phyloP scores from a whole-genome alignment of 1,139 yeast species.

The Protomyces pachydermus region DNA sequence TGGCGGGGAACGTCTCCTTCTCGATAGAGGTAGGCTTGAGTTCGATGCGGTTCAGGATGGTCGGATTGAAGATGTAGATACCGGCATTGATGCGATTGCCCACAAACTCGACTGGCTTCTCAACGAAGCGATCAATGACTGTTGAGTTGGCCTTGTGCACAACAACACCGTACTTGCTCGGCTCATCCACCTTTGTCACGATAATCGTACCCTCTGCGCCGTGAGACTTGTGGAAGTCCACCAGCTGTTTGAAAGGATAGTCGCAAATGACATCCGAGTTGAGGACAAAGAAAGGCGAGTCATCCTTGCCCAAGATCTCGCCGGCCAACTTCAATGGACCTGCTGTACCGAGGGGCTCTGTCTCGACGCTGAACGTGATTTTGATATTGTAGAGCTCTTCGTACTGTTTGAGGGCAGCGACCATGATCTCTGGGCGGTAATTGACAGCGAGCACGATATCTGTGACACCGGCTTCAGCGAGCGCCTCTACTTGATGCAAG shows the following conservation, averaged over 20 bases:
- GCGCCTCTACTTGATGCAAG: slow-evolving; percentile 93
- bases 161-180: slow-evolving; percentile 98
- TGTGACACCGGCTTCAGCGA: slow-evolving; percentile 97
- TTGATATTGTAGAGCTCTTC: slow-evolving; percentile 90
- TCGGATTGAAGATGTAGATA: slow-evolving; percentile 92
- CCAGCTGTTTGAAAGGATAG: slow-evolving; percentile 91
- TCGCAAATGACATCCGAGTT: slow-evolving; percentile 99
- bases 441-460: slow-evolving; percentile 98
- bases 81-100: slow-evolving; percentile 94
- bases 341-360: slow-evolving; percentile 98
- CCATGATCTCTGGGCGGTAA: slow-evolving; percentile 99
- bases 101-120: slow-evolving; percentile 98
- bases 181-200: slow-evolving; percentile 99
- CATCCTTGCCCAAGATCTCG: slow-evolving; percentile 85
- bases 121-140: slow-evolving; percentile 96
- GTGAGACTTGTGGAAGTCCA: slow-evolving; percentile 87
- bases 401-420: slow-evolving; percentile 83
- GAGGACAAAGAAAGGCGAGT: slow-evolving; percentile 92
- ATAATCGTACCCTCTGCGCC: slow-evolving; percentile 98
- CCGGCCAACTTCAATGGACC: slow-evolving; percentile 99
- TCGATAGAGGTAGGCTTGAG: slow-evolving; percentile 98
- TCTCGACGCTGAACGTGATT: slow-evolving; percentile 96
- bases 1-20: slow-evolving; percentile 97
- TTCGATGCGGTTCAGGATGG: slow-evolving; percentile 92
- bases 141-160: slow-evolving; percentile 93